Base-by-base conservation (phyloP, 345 rosid genomes). In the Bretschneidera sinensis region DNA sequence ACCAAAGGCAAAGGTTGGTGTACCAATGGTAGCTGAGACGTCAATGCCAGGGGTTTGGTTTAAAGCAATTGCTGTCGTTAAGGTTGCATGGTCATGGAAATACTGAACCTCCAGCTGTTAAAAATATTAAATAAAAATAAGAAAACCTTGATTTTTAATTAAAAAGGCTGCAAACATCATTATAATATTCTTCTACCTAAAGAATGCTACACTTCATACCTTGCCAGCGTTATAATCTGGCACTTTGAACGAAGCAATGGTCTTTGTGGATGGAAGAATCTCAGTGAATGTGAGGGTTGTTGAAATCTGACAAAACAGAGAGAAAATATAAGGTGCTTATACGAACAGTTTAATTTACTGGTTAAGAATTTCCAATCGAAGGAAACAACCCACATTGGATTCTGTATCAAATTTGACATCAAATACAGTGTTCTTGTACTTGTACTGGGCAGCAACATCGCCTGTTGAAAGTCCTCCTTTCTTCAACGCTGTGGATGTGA, bases 31-130 rank as follows among this genome's bases (percentile, higher is more conserved):
- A 50, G 89, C 89, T 17, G 99, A 74, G 65, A 78, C 68, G 78
- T 94, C 92, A 64, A 90, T 64, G 11, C 55, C 43, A 13, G 99
- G 95, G 62, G 83, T 71, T 73, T 94, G 88, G 66, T 79, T 82
- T 88, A 88, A 60, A 59, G 86, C 83, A 68, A 78, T 63, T 0
- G 89, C 71, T 17, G 96, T 66, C 0, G 92, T 81, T 24, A 94
- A 65, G 51, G 95, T 83, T 43, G 95, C 96, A 51, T 83, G 95
- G 59, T 86, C 80, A 59, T 94, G 96, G 65, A 83, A 88, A 71
- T 94, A 85, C 62, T 90, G 96, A 52, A 83, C 78, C 80, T 94
- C 97, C 22, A 90, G 68, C 99, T 94, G 79, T 76, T n/a, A n/a
- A n/a, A n/a, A n/a, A n/a, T n/a, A n/a, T n/a, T n/a, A n/a, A n/a